phyloP scores from a whole-genome alignment of 23 red algal genomes.

The Porphyridium purpureum region DNA sequence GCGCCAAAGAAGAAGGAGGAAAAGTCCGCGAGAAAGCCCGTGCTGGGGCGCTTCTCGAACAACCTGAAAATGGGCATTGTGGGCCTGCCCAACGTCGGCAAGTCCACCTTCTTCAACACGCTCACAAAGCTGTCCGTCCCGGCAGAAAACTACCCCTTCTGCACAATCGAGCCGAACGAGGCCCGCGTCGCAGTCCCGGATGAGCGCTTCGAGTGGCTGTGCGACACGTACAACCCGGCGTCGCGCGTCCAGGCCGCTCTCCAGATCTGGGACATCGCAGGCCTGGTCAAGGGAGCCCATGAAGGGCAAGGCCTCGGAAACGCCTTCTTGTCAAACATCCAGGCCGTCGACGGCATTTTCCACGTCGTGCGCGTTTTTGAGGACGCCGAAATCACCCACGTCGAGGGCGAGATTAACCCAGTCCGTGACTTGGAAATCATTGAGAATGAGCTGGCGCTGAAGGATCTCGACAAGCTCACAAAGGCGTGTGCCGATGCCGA shows the following conservation, averaged over 20 bases:
- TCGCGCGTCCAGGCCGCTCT: conserved; percentile 59
- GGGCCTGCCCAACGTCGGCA: conserved; percentile 94
- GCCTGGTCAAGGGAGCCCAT: conserved; percentile 73
- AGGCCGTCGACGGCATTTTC: conserved; percentile 89
- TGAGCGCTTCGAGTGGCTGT: conserved; percentile 91
- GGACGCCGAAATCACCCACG: conserved; percentile 81
- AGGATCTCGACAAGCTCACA: conserved; percentile 53
- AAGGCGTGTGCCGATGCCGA: conserved; percentile 43
- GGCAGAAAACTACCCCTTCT: conserved; percentile 97
- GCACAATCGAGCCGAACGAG: conserved; percentile 98
- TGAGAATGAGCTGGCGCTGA: conserved; percentile 60
- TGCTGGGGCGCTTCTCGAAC: conserved; percentile 81
- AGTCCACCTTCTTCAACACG: conserved; percentile 96
- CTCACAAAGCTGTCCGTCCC: conserved; percentile 61
- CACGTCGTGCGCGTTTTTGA: conserved; percentile 78
- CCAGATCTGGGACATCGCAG: conserved; percentile 94
- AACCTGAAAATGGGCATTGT: conserved; percentile 99
- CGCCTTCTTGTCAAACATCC: conserved; percentile 79
- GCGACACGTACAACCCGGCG: conserved; percentile 43
- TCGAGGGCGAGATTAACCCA: conserved; percentile 83
- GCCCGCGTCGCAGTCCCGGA: conserved; percentile 71
- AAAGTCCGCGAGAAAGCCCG: conserved; percentile 4
- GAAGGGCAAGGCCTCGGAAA: conserved; percentile 91
- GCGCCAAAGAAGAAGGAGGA: conserved; percentile 37
- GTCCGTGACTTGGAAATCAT: conserved; percentile 80